These are phyloP conservation scores for Solanum piurae DNA, from an alignment of 257 asterid species.

Conservation along the genomic window DNA sequence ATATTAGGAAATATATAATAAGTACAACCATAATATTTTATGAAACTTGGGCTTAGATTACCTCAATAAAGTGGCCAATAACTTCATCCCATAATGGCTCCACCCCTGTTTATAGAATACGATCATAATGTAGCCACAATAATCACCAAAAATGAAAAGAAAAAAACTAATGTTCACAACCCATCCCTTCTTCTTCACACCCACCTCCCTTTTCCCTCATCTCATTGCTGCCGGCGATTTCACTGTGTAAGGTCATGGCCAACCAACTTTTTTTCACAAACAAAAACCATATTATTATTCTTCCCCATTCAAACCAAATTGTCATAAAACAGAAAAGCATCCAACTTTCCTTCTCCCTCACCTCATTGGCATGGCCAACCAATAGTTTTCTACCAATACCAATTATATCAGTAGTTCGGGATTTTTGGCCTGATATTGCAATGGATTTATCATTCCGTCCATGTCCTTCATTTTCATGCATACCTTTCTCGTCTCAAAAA, in stretches of 20 bases:
- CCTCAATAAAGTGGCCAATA: slow-evolving; percentile 85
- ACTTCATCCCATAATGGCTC: slow-evolving; percentile 91
- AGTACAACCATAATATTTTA: neutral
- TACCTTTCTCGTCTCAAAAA: neutral
- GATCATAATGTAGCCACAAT: neutral
- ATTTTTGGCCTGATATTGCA: neutral
- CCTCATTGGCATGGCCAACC: neutral
- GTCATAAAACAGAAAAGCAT: neutral
- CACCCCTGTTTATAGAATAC: slow-evolving; percentile 53
- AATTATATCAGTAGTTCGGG: neutral
- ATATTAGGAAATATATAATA: neutral
- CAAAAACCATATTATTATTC: neutral
- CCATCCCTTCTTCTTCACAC: neutral
- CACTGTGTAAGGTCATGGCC: neutral
- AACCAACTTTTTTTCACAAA: neutral
- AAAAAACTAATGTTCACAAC: neutral
- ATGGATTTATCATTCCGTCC: neutral
- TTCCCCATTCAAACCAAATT: neutral
- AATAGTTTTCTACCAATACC: neutral
- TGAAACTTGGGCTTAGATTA: slow-evolving; percentile 12
- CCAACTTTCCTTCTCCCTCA: neutral
- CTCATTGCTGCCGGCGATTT: neutral
- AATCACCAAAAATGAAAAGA: neutral
- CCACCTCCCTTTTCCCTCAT: neutral
- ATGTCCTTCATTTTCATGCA: neutral